phyloP scores from a whole-genome alignment of 768 basidiomycete species.

The Tricholoma bakamatsutake region DNA sequence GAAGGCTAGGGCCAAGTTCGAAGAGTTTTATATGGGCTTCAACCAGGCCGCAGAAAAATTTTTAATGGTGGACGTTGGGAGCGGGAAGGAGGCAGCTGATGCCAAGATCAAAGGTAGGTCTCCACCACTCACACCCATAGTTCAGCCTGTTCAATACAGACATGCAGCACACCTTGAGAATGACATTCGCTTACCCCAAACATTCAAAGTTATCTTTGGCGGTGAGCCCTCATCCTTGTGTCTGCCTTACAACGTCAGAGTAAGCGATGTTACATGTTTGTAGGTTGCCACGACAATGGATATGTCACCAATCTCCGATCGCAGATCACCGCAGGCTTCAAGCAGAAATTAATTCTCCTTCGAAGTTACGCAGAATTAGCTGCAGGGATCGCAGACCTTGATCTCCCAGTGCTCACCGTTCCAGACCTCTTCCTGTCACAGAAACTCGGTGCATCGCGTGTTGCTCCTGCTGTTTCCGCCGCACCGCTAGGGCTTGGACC shows the following conservation, averaged over 20 bases:
- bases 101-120: conserved; percentile 64
- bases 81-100: conserved; percentile 69
- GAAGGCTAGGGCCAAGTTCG: conserved; percentile 40
- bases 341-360: conserved; percentile 59
- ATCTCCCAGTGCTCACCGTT: conserved; percentile 46
- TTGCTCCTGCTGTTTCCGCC: neutral
- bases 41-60: conserved; percentile 66
- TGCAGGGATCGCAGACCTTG: conserved; percentile 49
- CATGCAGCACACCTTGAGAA: conserved; percentile 48
- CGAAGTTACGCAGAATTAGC: conserved; percentile 60
- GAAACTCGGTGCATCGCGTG: conserved; percentile 38
- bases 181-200: conserved; percentile 58
- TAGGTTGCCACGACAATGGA: conserved; percentile 72
- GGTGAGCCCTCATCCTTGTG: conserved; percentile 31
- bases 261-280: neutral
- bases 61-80: conserved; percentile 64
- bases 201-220: conserved; percentile 61
- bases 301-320: conserved; percentile 59
- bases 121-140: neutral
- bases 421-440: conserved; percentile 56
- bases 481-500: conserved; percentile 1
- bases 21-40: conserved; percentile 64
- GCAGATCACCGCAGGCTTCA: conserved; percentile 58
- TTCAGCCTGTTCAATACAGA: neutral
- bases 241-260: neutral